Base-by-base conservation (phyloP, 148 eudicot species). In the Agrostemma githago region DNA sequence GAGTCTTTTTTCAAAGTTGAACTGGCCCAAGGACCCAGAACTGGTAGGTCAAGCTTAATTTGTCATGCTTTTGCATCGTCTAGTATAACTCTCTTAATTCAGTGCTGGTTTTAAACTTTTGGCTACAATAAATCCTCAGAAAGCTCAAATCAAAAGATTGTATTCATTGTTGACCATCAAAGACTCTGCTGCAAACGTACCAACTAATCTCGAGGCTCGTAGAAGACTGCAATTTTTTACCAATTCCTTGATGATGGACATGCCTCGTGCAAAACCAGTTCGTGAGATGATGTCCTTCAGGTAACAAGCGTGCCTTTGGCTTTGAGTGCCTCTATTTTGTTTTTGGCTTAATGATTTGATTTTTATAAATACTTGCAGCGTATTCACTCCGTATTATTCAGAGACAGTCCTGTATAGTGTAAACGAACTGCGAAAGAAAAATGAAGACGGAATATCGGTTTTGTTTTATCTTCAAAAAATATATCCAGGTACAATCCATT, bases 401-500 rank as follows among this genome's bases (percentile, higher is more conserved):
- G 99, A 96, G 86, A 86, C 77, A 51, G 99, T 96, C 77, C 96
- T 96, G 16, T 92, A 92, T 83, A 90, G 92, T 75, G 75, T 92
- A 81, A 46, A 83, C 72, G 99, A 96, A 72, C 92, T 96, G 61
- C 89, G 82, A 62, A 83, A 84, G 85, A 92, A 84, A 79, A 96
- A 96, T 84, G 99, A 96, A 85, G 99, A 96, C 82, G 97, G 97
- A 40, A 92, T 96, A 81, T 88, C 99, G 5, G 79, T 85, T 78
- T 83, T 96, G 79, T 96, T 96, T 87, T 96, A 96, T 77, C 92
- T 95, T 38, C 99, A 96, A 79, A 96, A 96, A 81, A 96, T 96
- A 74, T 96, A 85, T 88, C 99, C 99, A 86, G 99, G 99, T 89
- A 86, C 14, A 6, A 17, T 46, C 39, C 5, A 26, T 12, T 39